A percentile compares a stretch with the other conserved stretches of the same genome.
phyloP scores from a whole-genome alignment of 345 rosid genomes.

The Hypericum perforatum region DNA sequence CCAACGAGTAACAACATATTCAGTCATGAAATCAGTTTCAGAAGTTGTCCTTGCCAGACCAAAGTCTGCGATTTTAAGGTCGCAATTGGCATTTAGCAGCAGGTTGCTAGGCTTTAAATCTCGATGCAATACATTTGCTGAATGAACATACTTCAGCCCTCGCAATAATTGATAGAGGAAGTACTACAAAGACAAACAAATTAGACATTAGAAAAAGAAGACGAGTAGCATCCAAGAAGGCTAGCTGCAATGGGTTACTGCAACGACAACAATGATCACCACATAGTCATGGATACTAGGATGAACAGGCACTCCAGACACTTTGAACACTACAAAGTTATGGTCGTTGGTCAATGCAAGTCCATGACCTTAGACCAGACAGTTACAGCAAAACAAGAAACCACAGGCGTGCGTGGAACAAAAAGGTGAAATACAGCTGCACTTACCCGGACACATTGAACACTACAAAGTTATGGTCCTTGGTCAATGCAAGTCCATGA shows the following conservation, averaged over 20 bases:
- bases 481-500: no score
- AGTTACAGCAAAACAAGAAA: no score
- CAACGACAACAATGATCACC: background rate
- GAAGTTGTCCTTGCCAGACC: background rate
- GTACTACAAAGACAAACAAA: slow-evolving; percentile 48
- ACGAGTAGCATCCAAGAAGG: background rate
- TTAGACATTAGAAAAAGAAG: background rate
- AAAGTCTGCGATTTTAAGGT: background rate
- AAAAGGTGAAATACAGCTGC: no score
- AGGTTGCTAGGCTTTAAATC: slow-evolving; percentile 2
- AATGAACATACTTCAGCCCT: slow-evolving; percentile 1
- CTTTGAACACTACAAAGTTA: no score
- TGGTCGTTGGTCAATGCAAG: no score
- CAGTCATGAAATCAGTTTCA: slow-evolving; percentile 20
- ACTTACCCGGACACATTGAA: no score
- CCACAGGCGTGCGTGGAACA: no score
- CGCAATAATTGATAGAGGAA: slow-evolving; percentile 27
- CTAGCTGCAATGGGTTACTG: background rate
- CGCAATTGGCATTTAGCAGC: background rate
- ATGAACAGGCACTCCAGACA: no score
- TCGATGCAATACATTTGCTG: background rate
- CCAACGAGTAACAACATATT: slow-evolving; percentile 33
- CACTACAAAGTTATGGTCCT: no score
- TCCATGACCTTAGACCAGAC: no score
- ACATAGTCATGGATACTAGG: no score